Conservation (phyloP, 495 filamentous ascomycete genomes). For the Cladorrhinum samala region DNA sequence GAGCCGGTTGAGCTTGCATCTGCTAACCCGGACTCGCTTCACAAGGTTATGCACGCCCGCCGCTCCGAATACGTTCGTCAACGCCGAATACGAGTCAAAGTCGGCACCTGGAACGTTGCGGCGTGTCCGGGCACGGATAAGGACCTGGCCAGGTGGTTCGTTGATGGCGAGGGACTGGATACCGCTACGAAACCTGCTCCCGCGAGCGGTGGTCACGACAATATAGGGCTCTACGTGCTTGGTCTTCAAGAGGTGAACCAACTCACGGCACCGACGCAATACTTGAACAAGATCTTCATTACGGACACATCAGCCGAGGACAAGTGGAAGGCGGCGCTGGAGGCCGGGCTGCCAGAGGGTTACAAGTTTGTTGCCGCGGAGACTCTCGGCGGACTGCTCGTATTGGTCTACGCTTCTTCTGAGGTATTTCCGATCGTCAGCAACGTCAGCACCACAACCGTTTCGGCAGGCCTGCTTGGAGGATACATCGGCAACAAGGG, state of each 20-base stretch:
- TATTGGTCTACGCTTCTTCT: slow-evolving; percentile 82
- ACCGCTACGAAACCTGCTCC: slow-evolving; percentile 35
- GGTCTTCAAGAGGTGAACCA: slow-evolving; percentile 91
- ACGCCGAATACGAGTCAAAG: slow-evolving; percentile 67
- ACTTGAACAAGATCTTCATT: slow-evolving; percentile 57
- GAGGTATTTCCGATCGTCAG: slow-evolving; percentile 62
- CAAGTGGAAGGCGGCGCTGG: slow-evolving; percentile 72
- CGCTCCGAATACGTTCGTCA: slow-evolving; percentile 70
- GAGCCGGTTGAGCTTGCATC: slow-evolving; percentile 32
- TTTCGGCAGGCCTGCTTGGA: slow-evolving; percentile 79
- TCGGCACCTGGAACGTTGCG: slow-evolving; percentile 95
- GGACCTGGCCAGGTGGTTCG: slow-evolving; percentile 81
- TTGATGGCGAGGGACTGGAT: slow-evolving; percentile 64
- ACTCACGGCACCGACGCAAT: slow-evolving; percentile 57
- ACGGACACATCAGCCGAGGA: slow-evolving; percentile 58
- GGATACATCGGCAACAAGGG: slow-evolving; percentile 96
- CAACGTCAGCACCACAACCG: slow-evolving; percentile 66
- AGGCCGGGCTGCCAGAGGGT: slow-evolving; percentile 64
- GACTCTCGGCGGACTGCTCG: slow-evolving; percentile 77
- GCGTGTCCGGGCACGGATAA: slow-evolving; percentile 73
- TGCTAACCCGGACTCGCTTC: slow-evolving; percentile 39
- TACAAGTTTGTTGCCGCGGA: slow-evolving; percentile 72
- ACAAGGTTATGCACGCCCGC: slow-evolving; percentile 57
- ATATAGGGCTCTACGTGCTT: slow-evolving; percentile 82
- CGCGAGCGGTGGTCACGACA: slow-evolving; percentile 38